Evolutionary conservation across 495 filamentous ascomycete species (phyloP), one percentile per base, ranked within the genome.

Genomic region (Xylaria castorea): DNA sequence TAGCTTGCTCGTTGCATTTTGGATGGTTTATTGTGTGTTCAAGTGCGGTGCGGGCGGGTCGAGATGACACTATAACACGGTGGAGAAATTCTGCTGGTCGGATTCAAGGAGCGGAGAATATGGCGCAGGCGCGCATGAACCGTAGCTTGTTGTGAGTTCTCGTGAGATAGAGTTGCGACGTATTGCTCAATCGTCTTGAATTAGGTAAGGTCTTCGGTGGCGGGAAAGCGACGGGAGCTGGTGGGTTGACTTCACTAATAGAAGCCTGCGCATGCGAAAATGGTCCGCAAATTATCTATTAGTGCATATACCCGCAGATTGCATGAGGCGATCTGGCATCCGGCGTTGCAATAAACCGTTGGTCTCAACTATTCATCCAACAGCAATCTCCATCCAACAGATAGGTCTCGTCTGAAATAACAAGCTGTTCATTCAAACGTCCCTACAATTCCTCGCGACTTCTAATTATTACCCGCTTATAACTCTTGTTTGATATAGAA

Each of bases 1-100:
- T 89, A 91, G 83, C 94, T 97, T 61, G 88, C 86, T 79, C 94
- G 92, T 82, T 98, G 95, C 94, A 97, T 97, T 51, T 80, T 85
- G 71, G 50, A 9, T 27, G 9, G 66, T 25, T 25, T 55, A n/a
- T 14, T 25, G 36, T 25, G 36, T n/a, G 34, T 22, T 53, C 9
- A 12, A 30, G 48, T 42, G 66, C 36, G 66, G 36, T 63, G 32
- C 50, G 66, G 34, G 25, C 34, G 48, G 40, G 25, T 40, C 34
- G 61, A 64, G 36, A 38, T 12, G 34, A 22, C 58, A 20, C 34
- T 36, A 30, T 36, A 9, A 20, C 30, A 16, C n/a, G 38, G 14
- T 36, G 61, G 58, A 30, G 61, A 44, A 44, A 25, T 3, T 14
- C 22, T 34, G 63, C 20, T 40, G 16, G 27, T 20, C 25, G 25